phyloP scores from a whole-genome alignment of 106 monocot species.

The Acorus calamus region DNA sequence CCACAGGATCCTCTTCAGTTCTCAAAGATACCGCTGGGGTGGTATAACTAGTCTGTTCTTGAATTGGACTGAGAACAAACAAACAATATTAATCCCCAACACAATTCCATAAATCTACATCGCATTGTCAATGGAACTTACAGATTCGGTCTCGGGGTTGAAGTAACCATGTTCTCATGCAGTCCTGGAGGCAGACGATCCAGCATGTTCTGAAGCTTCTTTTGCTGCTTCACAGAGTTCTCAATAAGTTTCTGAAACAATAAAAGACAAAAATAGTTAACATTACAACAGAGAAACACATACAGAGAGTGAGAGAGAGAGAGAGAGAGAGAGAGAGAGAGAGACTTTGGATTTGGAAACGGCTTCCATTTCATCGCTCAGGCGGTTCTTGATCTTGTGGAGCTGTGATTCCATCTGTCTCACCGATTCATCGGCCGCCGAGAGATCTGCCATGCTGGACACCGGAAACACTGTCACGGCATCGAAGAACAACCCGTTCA shows the following conservation, averaged over 20 bases:
- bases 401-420: conserved; percentile 74
- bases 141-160: conserved; percentile 1
- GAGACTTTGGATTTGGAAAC: conserved; percentile 82
- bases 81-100: no score
- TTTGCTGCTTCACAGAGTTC: conserved; percentile 50
- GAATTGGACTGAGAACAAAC: no score
- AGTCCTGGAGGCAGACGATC: conserved; percentile 46
- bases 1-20: no score
- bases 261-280: neutral
- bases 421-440: conserved; percentile 46
- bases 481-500: no score
- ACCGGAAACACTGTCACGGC: conserved; percentile 54
- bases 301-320: neutral
- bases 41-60: conserved; percentile 1
- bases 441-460: conserved; percentile 50
- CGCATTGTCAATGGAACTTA: conserved; percentile 12
- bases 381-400: conserved; percentile 50
- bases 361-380: conserved; percentile 60
- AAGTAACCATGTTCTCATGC: conserved; percentile 11
- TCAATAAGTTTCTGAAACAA: conserved; percentile 55
- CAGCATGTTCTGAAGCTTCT: conserved; percentile 75
- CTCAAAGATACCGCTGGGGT: neutral
- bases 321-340: neutral
- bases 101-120: neutral
- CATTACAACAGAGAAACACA: neutral